Evolutionary conservation across 2,329 filamentous ascomycete species (phyloP), one percentile per base, ranked within the genome.

Genomic region (Juglanconis juglandina): DNA sequence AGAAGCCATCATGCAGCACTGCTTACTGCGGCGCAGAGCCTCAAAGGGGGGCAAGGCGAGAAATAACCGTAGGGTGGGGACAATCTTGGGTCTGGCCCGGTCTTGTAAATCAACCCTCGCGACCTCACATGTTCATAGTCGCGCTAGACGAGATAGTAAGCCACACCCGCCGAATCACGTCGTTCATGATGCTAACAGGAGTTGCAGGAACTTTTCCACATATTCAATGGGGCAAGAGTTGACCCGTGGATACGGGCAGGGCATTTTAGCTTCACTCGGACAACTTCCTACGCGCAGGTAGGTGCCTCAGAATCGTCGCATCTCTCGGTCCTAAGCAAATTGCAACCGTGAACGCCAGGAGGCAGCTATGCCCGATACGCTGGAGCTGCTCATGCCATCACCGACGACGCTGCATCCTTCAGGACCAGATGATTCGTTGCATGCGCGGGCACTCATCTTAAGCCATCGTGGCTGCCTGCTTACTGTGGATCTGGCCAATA

Each of bases 21-120:
- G 53, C 30, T 53, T n/a, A 39, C 39, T 35, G 53, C 17, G 57
- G 57, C 57, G 54, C 57, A 46, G 41, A 54, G 46, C 39, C 35
- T 4, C 11, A 24, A 24, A 24, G 17, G 34, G 17, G 44, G 53
- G 37, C 2, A 17, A 44, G 39, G 35, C 39, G 14, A 41, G 30
- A 35, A 39, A 30, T 35, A 6, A 17, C 13, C 10, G 32, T 50
- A 33, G 33, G 48, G 5, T 32, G 33, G 10, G n/a, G 24, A 8
- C 8, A 24, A 34, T 32, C 49, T 37, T 30, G 5, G 24, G 3
- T 37, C 49, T 51, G 9, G 34, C 11, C 32, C 33, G 34, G 4
- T 17, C 10, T 37, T 24, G 24, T 24, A 24, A 24, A 24, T 24
- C 24, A 24, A 24, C 24, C 24, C 24, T 24, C 24, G 24, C 24